Evolutionary conservation across 108 stramenopile genomes (phyloP).

Genomic region (Cyclostephanos tholiformis): DNA sequence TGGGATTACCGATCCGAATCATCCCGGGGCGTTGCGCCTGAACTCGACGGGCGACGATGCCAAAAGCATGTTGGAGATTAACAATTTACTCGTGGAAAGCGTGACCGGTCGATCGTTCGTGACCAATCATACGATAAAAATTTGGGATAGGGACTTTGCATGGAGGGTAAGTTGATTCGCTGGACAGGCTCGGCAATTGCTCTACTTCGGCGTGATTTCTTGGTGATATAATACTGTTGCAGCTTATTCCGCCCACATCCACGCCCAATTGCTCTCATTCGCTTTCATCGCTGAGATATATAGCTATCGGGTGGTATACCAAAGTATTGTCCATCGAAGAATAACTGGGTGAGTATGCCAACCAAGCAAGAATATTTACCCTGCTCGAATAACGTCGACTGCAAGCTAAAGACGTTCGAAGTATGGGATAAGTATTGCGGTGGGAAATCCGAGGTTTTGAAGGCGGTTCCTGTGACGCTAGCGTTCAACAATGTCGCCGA

Average conservation of each 20-base stretch:
- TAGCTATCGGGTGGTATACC: slow-evolving; percentile 24
- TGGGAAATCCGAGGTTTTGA: too few species aligned
- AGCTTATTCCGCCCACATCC: neutral
- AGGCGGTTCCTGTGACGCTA: too few species aligned
- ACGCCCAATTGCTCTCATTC: slow-evolving; percentile 1
- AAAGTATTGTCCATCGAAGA: slow-evolving; percentile 40
- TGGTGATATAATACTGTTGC: neutral
- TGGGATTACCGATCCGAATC: slow-evolving; percentile 8
- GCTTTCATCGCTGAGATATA: neutral
- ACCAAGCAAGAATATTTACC: neutral
- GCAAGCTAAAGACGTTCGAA: too few species aligned
- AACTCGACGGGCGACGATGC: neutral
- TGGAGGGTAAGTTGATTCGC: slow-evolving; percentile 50
- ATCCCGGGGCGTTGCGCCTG: slow-evolving; percentile 4
- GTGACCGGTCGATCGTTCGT: slow-evolving; percentile 30
- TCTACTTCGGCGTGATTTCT: neutral
- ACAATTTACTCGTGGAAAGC: slow-evolving; percentile 38
- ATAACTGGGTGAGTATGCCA: slow-evolving; percentile 69
- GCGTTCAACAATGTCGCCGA: too few species aligned
- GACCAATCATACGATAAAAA: slow-evolving; percentile 49
- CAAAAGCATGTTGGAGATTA: neutral
- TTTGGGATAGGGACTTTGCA: slow-evolving; percentile 66
- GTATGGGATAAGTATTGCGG: too few species aligned
- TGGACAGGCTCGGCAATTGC: too few species aligned
- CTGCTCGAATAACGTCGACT: too few species aligned